Percentiles rank a stretch among this genome's conserved stretches.
Conservation (phyloP, 495 filamentous ascomycete species). For the Neohortaea acidophila region DNA sequence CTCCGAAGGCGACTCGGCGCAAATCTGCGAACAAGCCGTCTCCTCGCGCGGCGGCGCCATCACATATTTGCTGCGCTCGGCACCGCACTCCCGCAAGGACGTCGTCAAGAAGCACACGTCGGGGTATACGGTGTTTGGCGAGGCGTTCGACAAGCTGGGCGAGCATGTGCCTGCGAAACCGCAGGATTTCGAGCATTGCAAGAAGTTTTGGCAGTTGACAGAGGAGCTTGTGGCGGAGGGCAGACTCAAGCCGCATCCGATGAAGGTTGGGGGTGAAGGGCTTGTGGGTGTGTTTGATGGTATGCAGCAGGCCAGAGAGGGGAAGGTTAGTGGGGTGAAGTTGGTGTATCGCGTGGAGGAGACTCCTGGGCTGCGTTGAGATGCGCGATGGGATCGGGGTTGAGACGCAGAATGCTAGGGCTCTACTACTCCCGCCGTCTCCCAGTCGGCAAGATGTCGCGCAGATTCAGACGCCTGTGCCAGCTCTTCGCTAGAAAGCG, state of each 20-base stretch:
- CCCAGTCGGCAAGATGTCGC: no score
- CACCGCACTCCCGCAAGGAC: slow-evolving; percentile 21
- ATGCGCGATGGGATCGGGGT: no score
- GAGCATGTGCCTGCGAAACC: slow-evolving; percentile 12
- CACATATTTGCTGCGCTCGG: slow-evolving; percentile 22
- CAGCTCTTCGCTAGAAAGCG: not conserved
- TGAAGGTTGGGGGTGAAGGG: slow-evolving; percentile 31
- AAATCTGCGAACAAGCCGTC: slow-evolving; percentile 23
- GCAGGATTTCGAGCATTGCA: slow-evolving; percentile 29
- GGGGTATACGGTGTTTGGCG: slow-evolving; percentile 24
- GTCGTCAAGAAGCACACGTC: slow-evolving; percentile 21
- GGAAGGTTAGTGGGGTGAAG: slow-evolving; percentile 43
- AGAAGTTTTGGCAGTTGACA: slow-evolving; percentile 24
- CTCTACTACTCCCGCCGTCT: no score
- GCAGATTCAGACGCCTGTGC: no score
- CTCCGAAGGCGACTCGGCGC: slow-evolving; percentile 17
- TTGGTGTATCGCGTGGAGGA: slow-evolving; percentile 32
- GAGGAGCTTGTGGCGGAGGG: slow-evolving; percentile 34
- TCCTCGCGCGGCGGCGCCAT: slow-evolving; percentile 18
- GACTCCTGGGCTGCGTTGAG: not conserved
- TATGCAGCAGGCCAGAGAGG: slow-evolving; percentile 34
- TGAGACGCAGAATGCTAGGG: no score
- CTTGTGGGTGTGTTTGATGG: slow-evolving; percentile 40
- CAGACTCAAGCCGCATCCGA: slow-evolving; percentile 37
- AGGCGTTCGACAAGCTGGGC: slow-evolving; percentile 15